A percentile compares a stretch with the other conserved stretches of the same genome.
Conservation (phyloP, 1,284 basidiomycete species). For the Ustilago crameri region DNA sequence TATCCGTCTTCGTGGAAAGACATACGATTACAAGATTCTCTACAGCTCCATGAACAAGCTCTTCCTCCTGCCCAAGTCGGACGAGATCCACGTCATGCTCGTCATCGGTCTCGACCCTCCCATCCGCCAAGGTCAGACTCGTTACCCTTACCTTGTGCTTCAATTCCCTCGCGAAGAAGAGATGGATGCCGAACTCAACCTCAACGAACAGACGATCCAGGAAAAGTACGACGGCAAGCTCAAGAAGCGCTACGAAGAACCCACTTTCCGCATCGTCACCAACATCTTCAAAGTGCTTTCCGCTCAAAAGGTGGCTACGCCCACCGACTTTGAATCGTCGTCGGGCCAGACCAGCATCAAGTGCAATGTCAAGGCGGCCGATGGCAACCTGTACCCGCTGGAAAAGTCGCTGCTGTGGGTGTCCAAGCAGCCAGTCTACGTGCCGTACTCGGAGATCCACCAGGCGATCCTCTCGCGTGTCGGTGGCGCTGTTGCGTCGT, state of each 20-base stretch:
- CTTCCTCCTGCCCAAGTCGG: constrained; percentile 91
- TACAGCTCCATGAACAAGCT: constrained; percentile 88
- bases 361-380: constrained; percentile 95
- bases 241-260: constrained; percentile 90
- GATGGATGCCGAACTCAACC: constrained; percentile 92
- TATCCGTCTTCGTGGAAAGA: constrained; percentile 92
- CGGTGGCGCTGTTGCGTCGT: constrained; percentile 86
- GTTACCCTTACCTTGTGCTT: constrained; percentile 97
- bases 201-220: constrained; percentile 75
- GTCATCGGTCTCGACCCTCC: constrained; percentile 76
- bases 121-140: constrained; percentile 96
- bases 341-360: constrained; percentile 76
- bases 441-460: constrained; percentile 90
- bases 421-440: constrained; percentile 91
- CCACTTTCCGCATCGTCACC: constrained; percentile 94
- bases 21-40: constrained; percentile 98
- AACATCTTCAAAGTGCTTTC: constrained; percentile 91
- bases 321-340: constrained; percentile 68
- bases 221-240: constrained; percentile 78
- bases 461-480: constrained; percentile 92
- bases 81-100: constrained; percentile 94
- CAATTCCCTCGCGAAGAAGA: constrained; percentile 97
- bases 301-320: constrained; percentile 86
- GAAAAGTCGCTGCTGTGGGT: constrained; percentile 99
- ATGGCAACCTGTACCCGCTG: constrained; percentile 96